Evolutionary conservation across 768 basidiomycete genomes (phyloP), one percentile per base, ranked within the genome.

Genomic region (Fomitopsis serialis): DNA sequence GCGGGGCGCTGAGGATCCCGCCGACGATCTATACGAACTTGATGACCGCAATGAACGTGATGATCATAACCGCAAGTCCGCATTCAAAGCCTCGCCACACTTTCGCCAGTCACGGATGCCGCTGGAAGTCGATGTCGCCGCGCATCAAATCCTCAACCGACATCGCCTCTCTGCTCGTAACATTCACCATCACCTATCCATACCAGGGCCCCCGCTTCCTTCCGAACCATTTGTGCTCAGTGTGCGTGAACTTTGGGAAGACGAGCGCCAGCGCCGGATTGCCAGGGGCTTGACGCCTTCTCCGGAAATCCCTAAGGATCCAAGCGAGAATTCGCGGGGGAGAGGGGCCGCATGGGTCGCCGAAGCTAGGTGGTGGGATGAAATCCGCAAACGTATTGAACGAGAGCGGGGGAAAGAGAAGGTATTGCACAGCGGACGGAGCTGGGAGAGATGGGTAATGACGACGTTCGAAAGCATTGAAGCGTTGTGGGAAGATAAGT

Each of bases 231-330:
- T 96, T 24, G 88, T 99, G 6, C 74, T 85, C 40, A 86, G 92
- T 62, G 89, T 98, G 44, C 84, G 90, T 57, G 96, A 98, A 69
- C 75, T 98, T 2, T 99, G 96, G 96, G 91, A 95, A 48, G 94
- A 98, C 61, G 96, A 99, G 70, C 81, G 89, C n/a, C 75, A 76
- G 11, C 81, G 93, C 9, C 78, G 95, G 19, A 66, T 69, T 23
- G 75, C 74, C 3, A 79, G 77, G 32, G 92, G 92, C 1, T 74
- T 94, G 32, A 64, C 79, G 54, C 84, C 92, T 5, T 80, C 88
- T 17, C 88, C 89, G 12, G 79, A 79, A 42, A 74, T 92, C 52
- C 89, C 92, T 13, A 68, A 80, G 32, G 86, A 87, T 65, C 78
- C 77, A 48, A 87, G 82, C 61, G 85, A 81, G 55, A 76, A 78